A percentile compares a stretch with the other conserved stretches of the same genome.
Evolutionary conservation across 768 basidiomycete genomes (phyloP).

Genomic region (Tricholoma sp.): DNA sequence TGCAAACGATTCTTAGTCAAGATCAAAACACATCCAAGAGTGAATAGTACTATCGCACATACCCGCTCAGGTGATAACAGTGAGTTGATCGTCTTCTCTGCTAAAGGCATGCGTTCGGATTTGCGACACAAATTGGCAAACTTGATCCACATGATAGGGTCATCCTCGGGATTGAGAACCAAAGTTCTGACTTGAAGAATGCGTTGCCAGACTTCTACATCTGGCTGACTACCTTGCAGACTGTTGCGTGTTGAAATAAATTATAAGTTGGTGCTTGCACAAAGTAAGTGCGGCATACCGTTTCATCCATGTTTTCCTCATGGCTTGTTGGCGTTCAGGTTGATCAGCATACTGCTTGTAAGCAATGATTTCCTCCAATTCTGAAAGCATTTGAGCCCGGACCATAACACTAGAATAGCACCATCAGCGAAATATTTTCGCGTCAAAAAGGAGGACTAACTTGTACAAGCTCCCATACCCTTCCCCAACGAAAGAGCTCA

Average conservation of each 20-base stretch:
- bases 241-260: slow-evolving; percentile 32
- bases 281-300: slow-evolving; percentile 42
- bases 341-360: slow-evolving; percentile 95
- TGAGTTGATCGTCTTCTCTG: slow-evolving; percentile 95
- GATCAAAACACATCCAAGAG: neutral
- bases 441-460: slow-evolving; percentile 38
- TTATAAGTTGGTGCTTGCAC: neutral
- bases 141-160: slow-evolving; percentile 98
- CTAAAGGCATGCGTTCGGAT: slow-evolving; percentile 90
- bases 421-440: neutral
- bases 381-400: slow-evolving; percentile 96
- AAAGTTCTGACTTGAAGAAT: slow-evolving; percentile 94
- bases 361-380: slow-evolving; percentile 94
- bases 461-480: slow-evolving; percentile 97
- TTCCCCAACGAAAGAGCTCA: slow-evolving; percentile 89
- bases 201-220: slow-evolving; percentile 98
- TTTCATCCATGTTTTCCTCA: slow-evolving; percentile 97
- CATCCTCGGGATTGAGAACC: slow-evolving; percentile 89
- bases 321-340: slow-evolving; percentile 83
- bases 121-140: slow-evolving; percentile 97
- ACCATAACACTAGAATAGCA: slow-evolving; percentile 71
- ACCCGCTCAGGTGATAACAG: slow-evolving; percentile 73
- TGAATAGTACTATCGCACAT: slow-evolving; percentile 12
- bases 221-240: slow-evolving; percentile 92
- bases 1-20: slow-evolving; percentile 31